These are phyloP conservation scores for Pseudocercospora vitis DNA, from an alignment of 2,329 filamentous ascomycete genomes.

Conservation along the genomic window DNA sequence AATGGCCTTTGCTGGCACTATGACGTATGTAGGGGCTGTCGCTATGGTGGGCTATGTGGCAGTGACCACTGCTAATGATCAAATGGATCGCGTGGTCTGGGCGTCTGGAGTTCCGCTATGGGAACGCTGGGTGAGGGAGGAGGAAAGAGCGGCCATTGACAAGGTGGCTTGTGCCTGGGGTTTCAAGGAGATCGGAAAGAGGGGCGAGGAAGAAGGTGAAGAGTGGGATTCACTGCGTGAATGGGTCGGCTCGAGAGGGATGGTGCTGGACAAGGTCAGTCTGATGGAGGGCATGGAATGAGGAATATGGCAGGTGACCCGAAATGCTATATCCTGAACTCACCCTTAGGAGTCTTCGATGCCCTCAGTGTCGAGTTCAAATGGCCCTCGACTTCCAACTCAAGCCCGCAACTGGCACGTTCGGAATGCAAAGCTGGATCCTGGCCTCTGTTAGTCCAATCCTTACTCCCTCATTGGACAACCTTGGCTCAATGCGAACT, in stretches of 20 bases:
- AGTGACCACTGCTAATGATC: slow-evolving; percentile 83
- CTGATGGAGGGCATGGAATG: slow-evolving; percentile 90
- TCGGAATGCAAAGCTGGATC: not conserved
- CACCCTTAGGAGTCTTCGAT: too few relatives aligned
- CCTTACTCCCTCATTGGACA: not conserved
- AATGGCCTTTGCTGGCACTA: slow-evolving; percentile 74
- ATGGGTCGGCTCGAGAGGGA: slow-evolving; percentile 77
- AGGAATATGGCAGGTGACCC: not conserved
- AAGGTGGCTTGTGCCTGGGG: slow-evolving; percentile 86
- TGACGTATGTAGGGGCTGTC: slow-evolving; percentile 80
- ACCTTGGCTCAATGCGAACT: not conserved
- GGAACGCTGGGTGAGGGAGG: slow-evolving; percentile 82
- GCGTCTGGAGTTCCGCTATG: slow-evolving; percentile 75
- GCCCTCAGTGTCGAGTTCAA: too few relatives aligned
- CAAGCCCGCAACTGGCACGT: not conserved
- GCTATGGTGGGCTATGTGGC: slow-evolving; percentile 80
- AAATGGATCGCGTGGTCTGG: slow-evolving; percentile 95
- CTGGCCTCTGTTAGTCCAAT: not conserved
- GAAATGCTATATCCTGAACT: too few relatives aligned
- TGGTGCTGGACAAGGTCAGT: slow-evolving; percentile 86
- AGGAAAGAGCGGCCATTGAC: slow-evolving; percentile 85
- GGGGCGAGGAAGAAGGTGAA: slow-evolving; percentile 85
- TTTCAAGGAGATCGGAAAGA: slow-evolving; percentile 74
- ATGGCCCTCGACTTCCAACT: too few relatives aligned
- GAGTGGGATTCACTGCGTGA: slow-evolving; percentile 87